Percentiles rank a stretch among this genome's conserved stretches.
phyloP scores from a whole-genome alignment of 192 early-diverging fungal species.

The Physocladia obscura region DNA sequence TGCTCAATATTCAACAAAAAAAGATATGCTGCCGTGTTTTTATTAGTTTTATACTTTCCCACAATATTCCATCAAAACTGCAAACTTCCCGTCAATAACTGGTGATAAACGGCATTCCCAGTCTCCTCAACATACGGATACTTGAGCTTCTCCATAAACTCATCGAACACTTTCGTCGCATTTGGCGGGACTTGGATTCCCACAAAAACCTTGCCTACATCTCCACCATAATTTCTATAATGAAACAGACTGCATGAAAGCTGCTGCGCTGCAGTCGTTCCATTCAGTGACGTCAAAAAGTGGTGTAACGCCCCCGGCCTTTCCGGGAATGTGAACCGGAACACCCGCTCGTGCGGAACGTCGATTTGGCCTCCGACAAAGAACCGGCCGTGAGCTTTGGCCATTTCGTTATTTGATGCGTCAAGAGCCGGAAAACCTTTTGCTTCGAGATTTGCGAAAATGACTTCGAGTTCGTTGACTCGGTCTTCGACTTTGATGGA shows the following conservation, averaged over 20 bases:
- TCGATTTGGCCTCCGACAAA: constrained; percentile 83
- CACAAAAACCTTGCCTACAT: constrained; percentile 89
- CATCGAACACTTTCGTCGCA: constrained; percentile 63
- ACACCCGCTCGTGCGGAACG: constrained; percentile 82
- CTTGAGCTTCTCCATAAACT: constrained; percentile 76
- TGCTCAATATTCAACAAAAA: too few relatives aligned
- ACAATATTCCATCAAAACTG: too few relatives aligned
- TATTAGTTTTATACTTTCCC: too few relatives aligned
- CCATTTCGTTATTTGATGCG: constrained; percentile 86
- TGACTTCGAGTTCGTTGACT: constrained; percentile 62
- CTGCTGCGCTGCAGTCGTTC: constrained; percentile 7
- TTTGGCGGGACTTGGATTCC: constrained; percentile 87
- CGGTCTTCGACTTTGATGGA: constrained; percentile 79
- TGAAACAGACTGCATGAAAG: constrained; percentile 76
- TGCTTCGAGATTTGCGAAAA: constrained; percentile 60
- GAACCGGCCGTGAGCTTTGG: constrained; percentile 94
- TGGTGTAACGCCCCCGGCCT: constrained; percentile 87
- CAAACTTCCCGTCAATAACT: constrained; percentile 71
- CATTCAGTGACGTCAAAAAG: constrained; percentile 71
- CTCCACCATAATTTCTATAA: constrained; percentile 93
- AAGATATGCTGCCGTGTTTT: too few relatives aligned
- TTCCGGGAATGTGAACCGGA: constrained; percentile 96
- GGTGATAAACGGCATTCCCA: constrained; percentile 81
- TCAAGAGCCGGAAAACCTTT: constrained; percentile 75
- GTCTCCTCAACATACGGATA: constrained; percentile 94